Evolutionary conservation across 805 yeast species (phyloP).

Genomic region (Tetrapisispora fleetii): DNA sequence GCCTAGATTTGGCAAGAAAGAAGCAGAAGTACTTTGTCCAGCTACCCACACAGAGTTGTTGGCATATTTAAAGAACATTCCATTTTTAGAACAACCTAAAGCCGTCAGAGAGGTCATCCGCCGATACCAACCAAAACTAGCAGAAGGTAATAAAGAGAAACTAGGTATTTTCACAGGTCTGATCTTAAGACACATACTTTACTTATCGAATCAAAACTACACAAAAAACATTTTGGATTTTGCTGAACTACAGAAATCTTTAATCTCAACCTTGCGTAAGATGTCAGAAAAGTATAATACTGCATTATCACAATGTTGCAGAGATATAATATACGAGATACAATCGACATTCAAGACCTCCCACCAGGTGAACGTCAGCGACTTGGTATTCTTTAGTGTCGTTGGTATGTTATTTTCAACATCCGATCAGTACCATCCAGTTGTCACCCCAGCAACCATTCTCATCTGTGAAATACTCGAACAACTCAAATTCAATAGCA

Average conservation of each 20-base stretch:
- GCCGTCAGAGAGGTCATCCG: conserved; percentile 48
- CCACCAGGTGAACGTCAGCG: conserved; percentile 35
- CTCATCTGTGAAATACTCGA: conserved; percentile 63
- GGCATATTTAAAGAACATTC: conserved; percentile 26
- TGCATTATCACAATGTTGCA: conserved; percentile 49
- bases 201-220: conserved; percentile 35
- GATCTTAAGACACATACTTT: conserved; percentile 51
- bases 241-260: conserved; percentile 32
- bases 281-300: conserved; percentile 59
- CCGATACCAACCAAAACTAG: conserved; percentile 64
- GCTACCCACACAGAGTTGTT: conserved; percentile 36
- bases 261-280: conserved; percentile 40
- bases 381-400: conserved; percentile 56
- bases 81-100: conserved; percentile 35
- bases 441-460: conserved; percentile 75
- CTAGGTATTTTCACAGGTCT: conserved; percentile 54
- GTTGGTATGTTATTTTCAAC: conserved; percentile 81
- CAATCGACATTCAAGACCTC: conserved; percentile 42
- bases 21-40: conserved; percentile 35
- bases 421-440: conserved; percentile 89
- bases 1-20: conserved; percentile 1
- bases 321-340: conserved; percentile 46
- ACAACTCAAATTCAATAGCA: conserved; percentile 34
- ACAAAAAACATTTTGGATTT: conserved; percentile 29
- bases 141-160: conserved; percentile 71